Base-by-base conservation (phyloP, 2,329 filamentous ascomycete genomes). In the Sarocladium brachiariae region DNA sequence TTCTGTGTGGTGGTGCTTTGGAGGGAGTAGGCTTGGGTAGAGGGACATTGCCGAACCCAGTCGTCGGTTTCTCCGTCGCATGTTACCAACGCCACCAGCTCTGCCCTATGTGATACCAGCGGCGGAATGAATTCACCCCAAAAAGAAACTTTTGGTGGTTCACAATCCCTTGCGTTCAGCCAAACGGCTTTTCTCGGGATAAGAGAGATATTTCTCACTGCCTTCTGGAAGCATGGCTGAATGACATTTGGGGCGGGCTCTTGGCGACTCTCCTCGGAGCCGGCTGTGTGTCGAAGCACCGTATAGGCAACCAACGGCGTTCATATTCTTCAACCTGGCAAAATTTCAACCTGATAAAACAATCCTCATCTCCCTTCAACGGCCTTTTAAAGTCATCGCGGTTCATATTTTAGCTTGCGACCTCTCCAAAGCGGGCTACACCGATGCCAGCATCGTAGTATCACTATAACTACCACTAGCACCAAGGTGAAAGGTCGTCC, bases 151-250 rank as follows among this genome's bases (percentile, higher is more conserved):
- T n/a, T n/a, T n/a, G n/a, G n/a, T n/a, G n/a, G n/a, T n/a, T n/a
- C n/a, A n/a, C n/a, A n/a, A 14, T 25, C 23, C 39, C 39, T 43
- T 43, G 39, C 21, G 35, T 39, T 39, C 27, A 37, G 21, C 39
- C 39, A 18, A n/a, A 27, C 43, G 43, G 43, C 27, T 47, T 47
- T 24, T 47, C 43, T 47, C 43, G 43, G 43, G 31, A 47, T 33
- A 11, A 13, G 39, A 43, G 27, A 23, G 21, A 21, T 19, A 4
- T 25, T 19, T 11, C n/a, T n/a, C n/a, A n/a, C 11, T 27, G 7
- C 11, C 23, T 43, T 43, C 23, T 43, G 39, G 39, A 27, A 43
- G n/a, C n/a, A n/a, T n/a, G n/a, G n/a, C n/a, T n/a, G n/a, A n/a
- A n/a, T n/a, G n/a, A n/a, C n/a, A n/a, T n/a, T n/a, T n/a, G n/a